Percentiles rank a stretch among this genome's conserved stretches.
These are phyloP conservation scores for Inonotus obliquus DNA, from an alignment of 1,284 basidiomycete species.

Conservation along the genomic window DNA sequence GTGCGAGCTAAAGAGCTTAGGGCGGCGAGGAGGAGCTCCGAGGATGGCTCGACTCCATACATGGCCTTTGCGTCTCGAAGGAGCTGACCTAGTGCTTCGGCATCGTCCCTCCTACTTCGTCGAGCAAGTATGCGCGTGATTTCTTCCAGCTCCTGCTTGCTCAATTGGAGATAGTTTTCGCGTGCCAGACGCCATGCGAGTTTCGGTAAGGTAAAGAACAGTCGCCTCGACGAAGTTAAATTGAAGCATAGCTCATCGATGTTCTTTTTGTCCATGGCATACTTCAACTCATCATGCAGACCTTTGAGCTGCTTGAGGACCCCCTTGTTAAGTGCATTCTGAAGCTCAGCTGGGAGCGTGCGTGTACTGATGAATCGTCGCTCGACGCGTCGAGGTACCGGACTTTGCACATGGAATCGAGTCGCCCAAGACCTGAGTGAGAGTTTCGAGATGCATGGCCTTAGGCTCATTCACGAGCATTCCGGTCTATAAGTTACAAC, in stretches of 20 bases:
- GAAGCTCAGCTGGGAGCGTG: not conserved
- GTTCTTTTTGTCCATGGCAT: not conserved
- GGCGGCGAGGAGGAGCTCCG: not conserved
- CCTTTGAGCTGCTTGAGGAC: slow-evolving; percentile 1
- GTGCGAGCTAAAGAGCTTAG: not conserved
- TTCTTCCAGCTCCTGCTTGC: not conserved
- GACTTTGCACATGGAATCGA: not conserved
- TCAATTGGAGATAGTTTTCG: not conserved
- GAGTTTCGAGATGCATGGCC: slow-evolving; percentile 13
- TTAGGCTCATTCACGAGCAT: slow-evolving; percentile 16
- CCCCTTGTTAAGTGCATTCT: not conserved
- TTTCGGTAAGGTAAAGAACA: slow-evolving; percentile 4
- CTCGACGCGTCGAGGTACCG: not conserved
- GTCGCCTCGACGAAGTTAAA: not conserved
- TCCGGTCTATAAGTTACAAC: not conserved
- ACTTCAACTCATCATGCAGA: not conserved
- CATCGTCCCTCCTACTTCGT: slow-evolving; percentile 1
- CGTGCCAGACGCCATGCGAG: not conserved
- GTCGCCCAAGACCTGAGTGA: not conserved
- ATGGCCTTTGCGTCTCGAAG: slow-evolving; percentile 8
- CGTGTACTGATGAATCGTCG: not conserved
- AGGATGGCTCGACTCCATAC: not conserved
- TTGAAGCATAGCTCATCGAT: slow-evolving; percentile 1
- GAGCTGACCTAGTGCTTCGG: not conserved
- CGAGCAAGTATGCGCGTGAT: not conserved